phyloP scores from a whole-genome alignment of 371 early-diverging fungal genomes.

The Syncephalis plumigaleata region DNA sequence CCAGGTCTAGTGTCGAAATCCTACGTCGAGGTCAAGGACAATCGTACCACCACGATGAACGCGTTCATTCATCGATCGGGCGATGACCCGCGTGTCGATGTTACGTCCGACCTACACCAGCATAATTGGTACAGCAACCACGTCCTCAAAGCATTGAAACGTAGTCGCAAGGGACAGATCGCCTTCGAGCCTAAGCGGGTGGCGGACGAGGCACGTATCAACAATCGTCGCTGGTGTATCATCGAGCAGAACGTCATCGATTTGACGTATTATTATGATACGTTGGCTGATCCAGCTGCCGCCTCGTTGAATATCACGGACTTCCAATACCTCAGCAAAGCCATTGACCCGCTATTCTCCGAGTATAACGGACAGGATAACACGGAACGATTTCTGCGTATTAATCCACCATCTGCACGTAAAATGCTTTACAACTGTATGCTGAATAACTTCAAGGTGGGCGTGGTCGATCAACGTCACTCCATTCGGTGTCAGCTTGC shows the following conservation, averaged over 20 bases:
- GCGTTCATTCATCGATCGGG: no score
- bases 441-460: conserved; percentile 70
- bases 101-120: not conserved
- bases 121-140: conserved; percentile 6
- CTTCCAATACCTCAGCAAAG: no score
- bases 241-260: conserved; percentile 44
- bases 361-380: no score
- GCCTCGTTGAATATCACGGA: no score
- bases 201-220: conserved; percentile 20
- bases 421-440: conserved; percentile 36
- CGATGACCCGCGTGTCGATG: conserved; percentile 16
- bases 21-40: not conserved
- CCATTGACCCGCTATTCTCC: no score
- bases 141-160: conserved; percentile 17
- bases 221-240: conserved; percentile 34
- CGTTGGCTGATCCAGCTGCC: conserved; percentile 1
- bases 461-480: conserved; percentile 70
- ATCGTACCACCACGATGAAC: conserved; percentile 14
- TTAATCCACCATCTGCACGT: conserved; percentile 20
- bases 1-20: conserved; percentile 18
- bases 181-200: conserved; percentile 24
- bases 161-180: conserved; percentile 38
- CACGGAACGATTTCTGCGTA: conserved; percentile 12
- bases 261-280: conserved; percentile 23
- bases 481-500: conserved; percentile 68